Percentiles rank a stretch among this genome's conserved stretches.
phyloP scores from a whole-genome alignment of 2,329 filamentous ascomycete species.

The Fusarium sp. region DNA sequence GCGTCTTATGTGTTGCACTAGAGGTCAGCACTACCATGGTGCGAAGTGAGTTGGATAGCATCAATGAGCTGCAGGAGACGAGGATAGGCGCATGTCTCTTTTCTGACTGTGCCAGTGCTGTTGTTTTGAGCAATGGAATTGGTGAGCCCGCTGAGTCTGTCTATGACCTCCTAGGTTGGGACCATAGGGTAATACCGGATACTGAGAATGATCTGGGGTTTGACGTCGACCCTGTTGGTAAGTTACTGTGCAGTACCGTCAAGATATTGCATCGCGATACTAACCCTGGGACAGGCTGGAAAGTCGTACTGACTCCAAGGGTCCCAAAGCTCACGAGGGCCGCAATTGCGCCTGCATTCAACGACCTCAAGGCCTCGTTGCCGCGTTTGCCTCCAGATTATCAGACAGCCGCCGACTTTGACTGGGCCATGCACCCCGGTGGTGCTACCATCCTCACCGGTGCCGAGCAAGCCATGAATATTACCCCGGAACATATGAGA shows the following conservation, averaged over 20 bases:
- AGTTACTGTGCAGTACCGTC: slow-evolving; percentile 23
- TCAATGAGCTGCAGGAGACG: slow-evolving; percentile 65
- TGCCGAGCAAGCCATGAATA: slow-evolving; percentile 64
- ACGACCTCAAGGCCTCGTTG: slow-evolving; percentile 59
- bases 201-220: slow-evolving; percentile 70
- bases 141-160: slow-evolving; percentile 55
- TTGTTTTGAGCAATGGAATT: slow-evolving; percentile 69
- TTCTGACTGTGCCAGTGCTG: slow-evolving; percentile 73
- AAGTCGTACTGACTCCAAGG: slow-evolving; percentile 68
- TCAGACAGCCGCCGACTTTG: slow-evolving; percentile 63
- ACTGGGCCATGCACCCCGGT: slow-evolving; percentile 77
- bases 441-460: slow-evolving; percentile 71
- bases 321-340: slow-evolving; percentile 65
- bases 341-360: slow-evolving; percentile 62
- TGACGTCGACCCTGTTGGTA: slow-evolving; percentile 68
- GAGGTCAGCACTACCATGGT: slow-evolving; percentile 69
- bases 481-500: slow-evolving; percentile 69
- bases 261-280: background rate
- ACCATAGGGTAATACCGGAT: slow-evolving; percentile 67
- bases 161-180: slow-evolving; percentile 71
- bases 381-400: slow-evolving; percentile 56
- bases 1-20: slow-evolving; percentile 70
- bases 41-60: slow-evolving; percentile 70
- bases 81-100: slow-evolving; percentile 72
- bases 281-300: slow-evolving; percentile 60